Base-by-base conservation (phyloP, 1,284 basidiomycete species). In the Ganoderma boninense region DNA sequence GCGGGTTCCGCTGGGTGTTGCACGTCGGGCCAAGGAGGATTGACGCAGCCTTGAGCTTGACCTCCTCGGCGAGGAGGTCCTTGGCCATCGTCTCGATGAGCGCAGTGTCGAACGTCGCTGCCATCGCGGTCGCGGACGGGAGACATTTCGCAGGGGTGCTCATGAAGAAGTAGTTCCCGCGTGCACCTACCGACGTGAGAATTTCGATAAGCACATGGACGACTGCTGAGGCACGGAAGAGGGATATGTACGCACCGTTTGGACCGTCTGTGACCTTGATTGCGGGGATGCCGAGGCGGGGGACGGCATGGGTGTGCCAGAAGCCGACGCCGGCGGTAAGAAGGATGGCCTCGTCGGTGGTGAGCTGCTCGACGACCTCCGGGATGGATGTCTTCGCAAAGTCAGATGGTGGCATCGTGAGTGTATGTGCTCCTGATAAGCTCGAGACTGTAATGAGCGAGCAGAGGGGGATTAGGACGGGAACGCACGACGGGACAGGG, bases 191-290 rank as follows among this genome's bases (percentile, higher is more conserved):
- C 20, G 13, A 46, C 49, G 23, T 5, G 49, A 52, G 11, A 2
- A 57, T 26, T 20, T 20, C 18, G 26, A 13, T 43, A 16, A 65
- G 38, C 49, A 16, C 38, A 35, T 42, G 61, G 13, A 52, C 11
- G 56, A 44, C 38, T 35, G 5, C 14, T 11, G n/a, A n/a, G 46
- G 23, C 7, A 56, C 35, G 8, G 6, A 29, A 13, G 56, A 23
- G 10, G 20, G 4, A 32, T 7, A 54, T 44, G 57, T 32, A 75
- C 84, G 69, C 67, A 88, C 89, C 90, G 78, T 91, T 95, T 0
- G 93, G 91, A 1, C 92, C 92, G 82, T 93, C 92, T 80, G 89
- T 91, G 74, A 92, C 89, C 83, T 94, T 92, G 76, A 95, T 83
- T 13, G 92, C 87, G 40, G 93, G 93, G 63, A 95, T 83, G 0